Conservation (phyloP, 2,329 filamentous ascomycete genomes). For the Aspergillus clavatus region DNA sequence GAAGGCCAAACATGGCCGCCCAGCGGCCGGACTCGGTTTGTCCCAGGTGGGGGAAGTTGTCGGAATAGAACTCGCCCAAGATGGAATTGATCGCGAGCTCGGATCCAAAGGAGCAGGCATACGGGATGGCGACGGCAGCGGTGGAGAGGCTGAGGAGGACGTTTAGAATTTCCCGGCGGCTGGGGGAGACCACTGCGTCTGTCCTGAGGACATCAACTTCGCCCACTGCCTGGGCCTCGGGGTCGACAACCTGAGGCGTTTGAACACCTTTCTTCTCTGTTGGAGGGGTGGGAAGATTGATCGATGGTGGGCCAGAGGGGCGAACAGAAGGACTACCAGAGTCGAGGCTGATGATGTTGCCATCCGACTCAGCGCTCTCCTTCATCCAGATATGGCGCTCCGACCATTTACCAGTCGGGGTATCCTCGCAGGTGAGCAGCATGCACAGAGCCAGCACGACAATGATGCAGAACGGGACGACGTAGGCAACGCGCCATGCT, state of each 20-base stretch:
- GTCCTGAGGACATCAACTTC: slow-evolving; percentile 47
- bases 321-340: slow-evolving; percentile 20
- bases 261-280: slow-evolving; percentile 33
- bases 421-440: slow-evolving; percentile 71
- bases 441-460: slow-evolving; percentile 61
- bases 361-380: slow-evolving; percentile 28
- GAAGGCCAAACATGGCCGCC: slow-evolving; percentile 52
- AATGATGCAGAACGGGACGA: slow-evolving; percentile 77
- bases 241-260: slow-evolving; percentile 21
- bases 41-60: slow-evolving; percentile 51
- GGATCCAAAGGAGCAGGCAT: slow-evolving; percentile 58
- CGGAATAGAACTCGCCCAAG: slow-evolving; percentile 55
- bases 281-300: slow-evolving; percentile 17
- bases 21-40: slow-evolving; percentile 54
- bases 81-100: slow-evolving; percentile 59
- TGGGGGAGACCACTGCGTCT: slow-evolving; percentile 61
- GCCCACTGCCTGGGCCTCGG: slow-evolving; percentile 45
- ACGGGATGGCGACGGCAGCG: slow-evolving; percentile 49
- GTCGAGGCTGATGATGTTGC: slow-evolving; percentile 29
- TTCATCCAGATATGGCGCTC: slow-evolving; percentile 60
- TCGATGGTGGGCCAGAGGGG: slow-evolving; percentile 21
- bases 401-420: slow-evolving; percentile 75
- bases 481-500: slow-evolving; percentile 79
- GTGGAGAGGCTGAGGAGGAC: slow-evolving; percentile 60
- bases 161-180: slow-evolving; percentile 55